Percentiles rank a stretch among this genome's conserved stretches.
Evolutionary conservation across 140 eudicot genomes (phyloP).

Genomic region (Senecio squalidus): DNA sequence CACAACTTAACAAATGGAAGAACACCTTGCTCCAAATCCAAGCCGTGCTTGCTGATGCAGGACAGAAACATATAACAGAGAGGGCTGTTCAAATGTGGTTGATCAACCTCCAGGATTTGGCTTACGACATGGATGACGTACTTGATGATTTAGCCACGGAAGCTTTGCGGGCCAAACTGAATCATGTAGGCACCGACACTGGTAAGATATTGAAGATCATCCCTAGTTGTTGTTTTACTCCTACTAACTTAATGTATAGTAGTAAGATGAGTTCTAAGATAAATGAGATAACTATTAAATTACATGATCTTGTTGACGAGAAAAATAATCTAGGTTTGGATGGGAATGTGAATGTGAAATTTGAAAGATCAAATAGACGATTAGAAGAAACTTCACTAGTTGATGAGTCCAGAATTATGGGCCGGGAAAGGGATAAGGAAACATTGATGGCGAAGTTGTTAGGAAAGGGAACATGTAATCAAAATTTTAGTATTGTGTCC

Average conservation of each 20-base stretch:
- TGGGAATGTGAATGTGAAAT: neutral
- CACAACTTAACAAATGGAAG: neutral
- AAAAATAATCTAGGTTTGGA: neutral
- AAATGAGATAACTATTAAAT: no score
- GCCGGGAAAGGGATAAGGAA: neutral
- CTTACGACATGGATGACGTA: neutral
- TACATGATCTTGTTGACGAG: neutral
- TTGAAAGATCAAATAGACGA: neutral
- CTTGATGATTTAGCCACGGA: neutral
- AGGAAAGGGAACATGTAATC: neutral
- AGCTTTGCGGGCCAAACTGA: neutral
- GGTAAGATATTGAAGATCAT: neutral
- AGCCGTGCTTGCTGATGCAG: neutral
- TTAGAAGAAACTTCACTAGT: neutral
- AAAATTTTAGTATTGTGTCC: neutral
- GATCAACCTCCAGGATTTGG: neutral
- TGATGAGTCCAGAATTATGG: neutral
- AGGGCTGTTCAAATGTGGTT: neutral
- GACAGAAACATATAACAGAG: neutral
- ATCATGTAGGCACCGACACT: neutral
- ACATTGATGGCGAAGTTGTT: neutral
- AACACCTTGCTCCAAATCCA: neutral
- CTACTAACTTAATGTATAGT: neutral
- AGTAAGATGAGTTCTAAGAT: neutral
- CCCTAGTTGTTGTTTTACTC: neutral